Percentiles rank a stretch among this genome's conserved stretches.
Conservation (phyloP, 257 asterid genomes). For the Ajuga chamaepitys region DNA sequence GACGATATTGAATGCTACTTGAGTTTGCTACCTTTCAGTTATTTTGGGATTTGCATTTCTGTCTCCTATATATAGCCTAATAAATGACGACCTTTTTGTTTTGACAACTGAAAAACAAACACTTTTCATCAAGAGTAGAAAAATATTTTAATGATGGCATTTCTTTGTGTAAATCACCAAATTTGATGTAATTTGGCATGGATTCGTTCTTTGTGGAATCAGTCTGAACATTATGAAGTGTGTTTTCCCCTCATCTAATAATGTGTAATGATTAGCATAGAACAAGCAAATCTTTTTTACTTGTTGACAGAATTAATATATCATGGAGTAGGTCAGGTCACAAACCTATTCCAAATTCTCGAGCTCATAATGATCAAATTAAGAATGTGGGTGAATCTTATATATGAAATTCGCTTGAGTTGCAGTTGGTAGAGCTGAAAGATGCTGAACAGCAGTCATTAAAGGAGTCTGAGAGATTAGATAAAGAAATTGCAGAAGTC, state of each 20-base stretch:
- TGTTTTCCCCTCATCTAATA: not conserved
- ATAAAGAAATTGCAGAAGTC: conserved; percentile 81
- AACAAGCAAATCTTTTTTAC: not conserved
- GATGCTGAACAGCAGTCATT: conserved; percentile 74
- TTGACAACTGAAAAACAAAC: conserved; percentile 13
- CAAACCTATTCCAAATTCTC: not conserved
- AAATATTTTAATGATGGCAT: not conserved
- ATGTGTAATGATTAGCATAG: not conserved
- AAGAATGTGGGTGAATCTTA: conserved; percentile 9
- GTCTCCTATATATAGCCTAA: not conserved
- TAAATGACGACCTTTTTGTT: not conserved
- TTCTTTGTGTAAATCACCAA: not conserved
- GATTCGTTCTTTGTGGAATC: not conserved
- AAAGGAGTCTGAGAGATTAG: conserved; percentile 78
- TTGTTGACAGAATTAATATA: not conserved
- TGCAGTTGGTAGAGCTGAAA: conserved; percentile 88
- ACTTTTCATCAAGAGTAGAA: not conserved
- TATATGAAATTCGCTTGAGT: conserved; percentile 1
- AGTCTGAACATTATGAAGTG: not conserved
- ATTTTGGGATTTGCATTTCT: not conserved
- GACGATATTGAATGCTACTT: conserved; percentile 12
- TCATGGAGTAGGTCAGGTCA: too few relatives aligned
- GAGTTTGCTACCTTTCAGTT: not conserved
- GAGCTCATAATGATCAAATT: not conserved
- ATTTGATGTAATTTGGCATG: not conserved